These are phyloP conservation scores for Coemansia sp. DNA, from an alignment of 192 early-diverging fungal species.

Conservation along the genomic window DNA sequence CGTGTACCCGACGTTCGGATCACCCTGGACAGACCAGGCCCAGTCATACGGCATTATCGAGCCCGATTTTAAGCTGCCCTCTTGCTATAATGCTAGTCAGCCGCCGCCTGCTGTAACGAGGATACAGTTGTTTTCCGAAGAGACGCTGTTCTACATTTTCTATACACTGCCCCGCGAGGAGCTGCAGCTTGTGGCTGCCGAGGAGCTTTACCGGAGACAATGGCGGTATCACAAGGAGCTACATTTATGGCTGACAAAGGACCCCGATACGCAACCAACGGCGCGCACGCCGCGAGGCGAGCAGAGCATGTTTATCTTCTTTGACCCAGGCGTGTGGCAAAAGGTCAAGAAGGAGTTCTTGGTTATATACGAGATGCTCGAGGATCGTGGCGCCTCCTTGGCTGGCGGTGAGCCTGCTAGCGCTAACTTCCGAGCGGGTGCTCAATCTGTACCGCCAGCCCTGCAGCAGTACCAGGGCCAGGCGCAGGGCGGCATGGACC, in stretches of 20 bases:
- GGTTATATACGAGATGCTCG: conserved; percentile 83
- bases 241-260: conserved; percentile 89
- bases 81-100: conserved; percentile 79
- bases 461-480: conserved; percentile 21
- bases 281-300: conserved; percentile 70
- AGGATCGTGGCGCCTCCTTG: conserved; percentile 61
- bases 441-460: conserved; percentile 37
- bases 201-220: conserved; percentile 89
- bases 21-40: conserved; percentile 82
- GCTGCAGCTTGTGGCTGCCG: conserved; percentile 88
- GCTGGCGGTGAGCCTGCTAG: conserved; percentile 15
- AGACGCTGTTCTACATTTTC: conserved; percentile 97
- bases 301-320: conserved; percentile 86
- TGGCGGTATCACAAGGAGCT: conserved; percentile 98
- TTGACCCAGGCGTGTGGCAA: conserved; percentile 89
- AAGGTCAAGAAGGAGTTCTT: conserved; percentile 88
- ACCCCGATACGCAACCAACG: conserved; percentile 56
- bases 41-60: conserved; percentile 68
- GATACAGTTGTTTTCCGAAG: conserved; percentile 76
- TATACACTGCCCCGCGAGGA: conserved; percentile 94
- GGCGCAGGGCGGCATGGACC: conserved; percentile 17
- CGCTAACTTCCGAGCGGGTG: conserved; percentile 20
- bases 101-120: conserved; percentile 72
- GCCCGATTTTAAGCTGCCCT: conserved; percentile 81
- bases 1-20: conserved; percentile 84